Evolutionary conservation across 2,329 filamentous ascomycete genomes (phyloP), one percentile per base, ranked within the genome.

Genomic region (Fusarium subtropicale): DNA sequence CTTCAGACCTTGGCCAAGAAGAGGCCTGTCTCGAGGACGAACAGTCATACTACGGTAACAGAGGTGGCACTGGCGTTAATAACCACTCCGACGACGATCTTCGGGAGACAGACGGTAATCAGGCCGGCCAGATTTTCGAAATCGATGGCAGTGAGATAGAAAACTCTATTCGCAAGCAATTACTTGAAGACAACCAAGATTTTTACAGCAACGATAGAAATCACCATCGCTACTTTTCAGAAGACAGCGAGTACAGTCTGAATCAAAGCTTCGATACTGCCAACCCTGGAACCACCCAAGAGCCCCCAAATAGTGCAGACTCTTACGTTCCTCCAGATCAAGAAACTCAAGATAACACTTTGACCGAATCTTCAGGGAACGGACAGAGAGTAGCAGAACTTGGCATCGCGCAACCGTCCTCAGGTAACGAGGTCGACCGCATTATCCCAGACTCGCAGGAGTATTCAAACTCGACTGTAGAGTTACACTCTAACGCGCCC

Each of bases 401-500:
- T 16, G 28, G 36, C 20, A 20, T 16, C 41, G 24, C 41, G 24
- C 64, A 56, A 41, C 33, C 26, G 28, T 39, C 57, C n/a, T 59
- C 58, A 12, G 59, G 54, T 11, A 51, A 33, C 26, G 42, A 56
- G 20, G 58, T 56, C 42, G 56, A 51, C 16, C 36, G 44, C 8
- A 24, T 71, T 22, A 61, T 75, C 28, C 71, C 73, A 7, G 71
- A 75, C 42, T 75, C 73, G 11, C 71, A 74, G 34, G 62, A 62
- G 26, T 56, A 30, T 30, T 72, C 68, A 8, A 55, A 58, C 11
- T 48, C 44, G 20, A 67, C 69, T 15, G 56, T 57, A 9, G 36
- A 53, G 18, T 60, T 56, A 31, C 50, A 50, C 7, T 31, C 36
- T 16, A 45, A 33, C 34, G 33, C 41, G 13, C 33, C 22, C 7